These are phyloP conservation scores for Esteya vermicola DNA, from an alignment of 2,329 filamentous ascomycete species.

Conservation along the genomic window DNA sequence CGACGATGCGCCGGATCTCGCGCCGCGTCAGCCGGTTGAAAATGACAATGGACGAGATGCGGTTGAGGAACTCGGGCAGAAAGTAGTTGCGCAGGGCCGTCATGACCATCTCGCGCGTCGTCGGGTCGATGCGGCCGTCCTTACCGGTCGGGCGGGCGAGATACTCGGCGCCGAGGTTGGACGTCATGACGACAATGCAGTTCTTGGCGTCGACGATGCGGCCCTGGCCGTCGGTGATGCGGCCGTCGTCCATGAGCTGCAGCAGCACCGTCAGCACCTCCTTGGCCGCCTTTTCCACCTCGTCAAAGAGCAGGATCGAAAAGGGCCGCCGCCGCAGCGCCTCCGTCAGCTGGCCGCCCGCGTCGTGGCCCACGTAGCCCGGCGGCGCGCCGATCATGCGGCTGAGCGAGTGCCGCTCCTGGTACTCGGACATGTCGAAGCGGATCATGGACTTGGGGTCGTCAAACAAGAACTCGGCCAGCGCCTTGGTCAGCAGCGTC, in stretches of 20 bases:
- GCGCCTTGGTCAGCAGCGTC: constrained; percentile 87
- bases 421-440: constrained; percentile 99
- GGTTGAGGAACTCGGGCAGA: constrained; percentile 95
- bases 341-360: constrained; percentile 91
- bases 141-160: constrained; percentile 65
- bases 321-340: constrained; percentile 87
- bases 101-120: constrained; percentile 82
- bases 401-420: constrained; percentile 88
- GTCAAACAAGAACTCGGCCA: constrained; percentile 96
- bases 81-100: constrained; percentile 87
- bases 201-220: constrained; percentile 90
- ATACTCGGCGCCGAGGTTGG: constrained; percentile 89
- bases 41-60: constrained; percentile 90
- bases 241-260: constrained; percentile 98
- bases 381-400: constrained; percentile 97
- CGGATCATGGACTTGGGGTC: constrained; percentile 96
- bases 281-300: constrained; percentile 97
- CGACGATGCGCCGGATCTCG: constrained; percentile 93
- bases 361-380: constrained; percentile 92
- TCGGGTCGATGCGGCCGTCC: constrained; percentile 74
- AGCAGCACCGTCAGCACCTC: constrained; percentile 91
- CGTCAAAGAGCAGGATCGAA: constrained; percentile 94
- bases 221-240: constrained; percentile 96
- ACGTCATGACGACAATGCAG: constrained; percentile 99
- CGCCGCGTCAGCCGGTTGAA: constrained; percentile 87